Percentiles rank a stretch among this genome's conserved stretches.
These are phyloP conservation scores for Cutaneotrichosporon cyanovorans DNA, from an alignment of 1,284 basidiomycete species.

Conservation along the genomic window DNA sequence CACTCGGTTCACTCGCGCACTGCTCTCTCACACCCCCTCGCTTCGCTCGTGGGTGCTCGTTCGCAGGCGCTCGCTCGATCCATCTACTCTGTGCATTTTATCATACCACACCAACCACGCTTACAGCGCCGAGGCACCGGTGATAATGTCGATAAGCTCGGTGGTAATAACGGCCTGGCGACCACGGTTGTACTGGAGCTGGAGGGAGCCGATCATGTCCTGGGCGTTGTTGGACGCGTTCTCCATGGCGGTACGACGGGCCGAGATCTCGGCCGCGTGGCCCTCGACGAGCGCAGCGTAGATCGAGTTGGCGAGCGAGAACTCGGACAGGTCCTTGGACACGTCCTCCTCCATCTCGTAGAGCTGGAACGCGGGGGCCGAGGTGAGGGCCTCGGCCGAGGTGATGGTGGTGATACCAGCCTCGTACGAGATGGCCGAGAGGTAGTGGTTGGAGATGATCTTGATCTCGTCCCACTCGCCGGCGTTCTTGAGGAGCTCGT, in stretches of 20 bases:
- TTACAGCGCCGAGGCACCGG: slow-evolving; percentile 24
- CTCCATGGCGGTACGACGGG: slow-evolving; percentile 96
- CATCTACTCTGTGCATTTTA: slow-evolving; percentile 14
- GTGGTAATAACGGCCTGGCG: slow-evolving; percentile 83
- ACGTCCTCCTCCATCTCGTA: slow-evolving; percentile 97
- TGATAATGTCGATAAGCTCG: slow-evolving; percentile 27
- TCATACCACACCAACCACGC: slow-evolving; percentile 4
- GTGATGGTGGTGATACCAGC: slow-evolving; percentile 66
- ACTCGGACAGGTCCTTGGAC: slow-evolving; percentile 89
- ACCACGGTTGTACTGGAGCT: slow-evolving; percentile 97
- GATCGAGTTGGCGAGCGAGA: slow-evolving; percentile 93
- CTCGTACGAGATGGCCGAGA: slow-evolving; percentile 92
- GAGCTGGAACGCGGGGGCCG: slow-evolving; percentile 74
- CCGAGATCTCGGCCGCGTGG: slow-evolving; percentile 77
- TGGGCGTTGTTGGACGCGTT: slow-evolving; percentile 96
- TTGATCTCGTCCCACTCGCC: slow-evolving; percentile 80
- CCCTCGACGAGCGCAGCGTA: slow-evolving; percentile 90
- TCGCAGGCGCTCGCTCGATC: not conserved
- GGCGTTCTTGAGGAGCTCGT: slow-evolving; percentile 79
- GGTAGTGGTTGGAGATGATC: slow-evolving; percentile 91
- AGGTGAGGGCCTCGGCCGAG: slow-evolving; percentile 69
- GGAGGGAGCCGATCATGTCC: slow-evolving; percentile 78
- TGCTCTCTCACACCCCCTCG: slow-evolving; percentile 3
- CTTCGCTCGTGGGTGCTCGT: not conserved
- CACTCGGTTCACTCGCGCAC: too few species aligned